Base-by-base conservation (phyloP, 2,329 filamentous ascomycete species). In the Neurospora sp. region DNA sequence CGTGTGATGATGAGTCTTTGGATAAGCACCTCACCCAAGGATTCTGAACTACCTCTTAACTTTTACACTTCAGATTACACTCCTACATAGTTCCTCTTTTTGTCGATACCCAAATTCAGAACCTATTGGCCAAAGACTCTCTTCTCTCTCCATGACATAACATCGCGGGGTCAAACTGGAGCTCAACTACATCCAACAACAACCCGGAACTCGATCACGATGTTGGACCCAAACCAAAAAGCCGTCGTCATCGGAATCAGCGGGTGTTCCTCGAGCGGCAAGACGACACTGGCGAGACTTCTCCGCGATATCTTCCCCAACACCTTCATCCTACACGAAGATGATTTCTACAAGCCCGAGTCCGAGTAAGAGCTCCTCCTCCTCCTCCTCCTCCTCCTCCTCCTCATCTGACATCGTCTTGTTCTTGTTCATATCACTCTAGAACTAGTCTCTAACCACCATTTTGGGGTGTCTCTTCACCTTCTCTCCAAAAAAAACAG, bases 311-410 rank as follows among this genome's bases (percentile, higher is more conserved):
- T 97, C 74, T 93, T 97, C 76, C 89, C 89, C 8, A 83, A 85
- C 74, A 85, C 89, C 17, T 95, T 93, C 77, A 92, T 98, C 76
- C 85, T 99, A 28, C 96, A 99, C 79, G 89, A 97, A 79, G 96
- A 99, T 82, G 96, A 99, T 80, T 99, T 98, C 79, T 99, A 97
- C 82, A 89, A 88, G 73, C 84, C 91, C 0, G 95, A 98, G 78
- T 81, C 86, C 38, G 86, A 93, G 86, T 92, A 33, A 33, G 76
- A 77, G 85, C 80, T 33, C 6, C 5, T 28, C 46, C 12, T 23
- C 66, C 12, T 23, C 66, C n/a, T 19, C 6, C 38, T 11, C n/a
- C 5, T 28, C 46, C 12, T 23, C 66, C 12, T 23, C 66, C n/a
- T 19, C 6, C 38, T 11, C n/a, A n/a, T 38, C 11, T 28, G 1